A percentile compares a stretch with the other conserved stretches of the same genome.
phyloP scores from a whole-genome alignment of 2,329 filamentous ascomycete species.

The Colletotrichum kahawae region DNA sequence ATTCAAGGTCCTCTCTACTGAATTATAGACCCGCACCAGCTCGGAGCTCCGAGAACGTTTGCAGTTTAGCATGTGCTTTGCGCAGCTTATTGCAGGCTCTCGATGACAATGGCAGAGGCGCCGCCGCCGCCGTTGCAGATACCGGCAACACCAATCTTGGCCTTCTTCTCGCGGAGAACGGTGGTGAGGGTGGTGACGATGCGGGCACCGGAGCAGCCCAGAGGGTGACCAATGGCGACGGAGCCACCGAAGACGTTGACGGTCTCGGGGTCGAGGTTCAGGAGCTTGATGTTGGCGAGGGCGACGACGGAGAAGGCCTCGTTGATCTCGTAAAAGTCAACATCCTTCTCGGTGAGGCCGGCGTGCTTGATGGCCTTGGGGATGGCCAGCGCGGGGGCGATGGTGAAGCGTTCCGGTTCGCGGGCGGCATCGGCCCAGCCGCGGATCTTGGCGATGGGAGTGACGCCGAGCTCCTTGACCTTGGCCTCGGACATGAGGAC shows the following conservation, averaged over 20 bases:
- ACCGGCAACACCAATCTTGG: conserved; percentile 90
- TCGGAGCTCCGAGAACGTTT: conserved; percentile 1
- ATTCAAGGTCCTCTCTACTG: background rate
- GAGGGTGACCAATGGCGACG: conserved; percentile 93
- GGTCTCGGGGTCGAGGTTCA: conserved; percentile 79
- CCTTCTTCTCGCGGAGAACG: conserved; percentile 88
- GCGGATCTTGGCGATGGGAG: conserved; percentile 93
- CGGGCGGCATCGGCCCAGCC: conserved; percentile 97
- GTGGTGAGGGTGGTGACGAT: conserved; percentile 90
- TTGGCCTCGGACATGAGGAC: conserved; percentile 95
- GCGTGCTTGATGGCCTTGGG: conserved; percentile 98
- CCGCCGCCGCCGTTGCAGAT: conserved; percentile 99
- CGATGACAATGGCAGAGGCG: conserved; percentile 91
- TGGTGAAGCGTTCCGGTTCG: conserved; percentile 93
- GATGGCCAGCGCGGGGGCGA: conserved; percentile 89
- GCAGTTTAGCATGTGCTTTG: background rate
- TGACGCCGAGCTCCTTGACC: conserved; percentile 88
- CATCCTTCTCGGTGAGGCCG: conserved; percentile 74
- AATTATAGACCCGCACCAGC: background rate
- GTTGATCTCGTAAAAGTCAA: conserved; percentile 99
- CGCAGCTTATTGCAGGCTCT: conserved; percentile 63
- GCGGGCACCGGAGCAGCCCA: conserved; percentile 91
- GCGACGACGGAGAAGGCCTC: conserved; percentile 98
- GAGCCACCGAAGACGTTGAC: conserved; percentile 96
- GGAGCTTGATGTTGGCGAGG: conserved; percentile 93